These are phyloP conservation scores for Parafenestella ontariensis DNA, from an alignment of 2,329 filamentous ascomycete species.

Conservation along the genomic window DNA sequence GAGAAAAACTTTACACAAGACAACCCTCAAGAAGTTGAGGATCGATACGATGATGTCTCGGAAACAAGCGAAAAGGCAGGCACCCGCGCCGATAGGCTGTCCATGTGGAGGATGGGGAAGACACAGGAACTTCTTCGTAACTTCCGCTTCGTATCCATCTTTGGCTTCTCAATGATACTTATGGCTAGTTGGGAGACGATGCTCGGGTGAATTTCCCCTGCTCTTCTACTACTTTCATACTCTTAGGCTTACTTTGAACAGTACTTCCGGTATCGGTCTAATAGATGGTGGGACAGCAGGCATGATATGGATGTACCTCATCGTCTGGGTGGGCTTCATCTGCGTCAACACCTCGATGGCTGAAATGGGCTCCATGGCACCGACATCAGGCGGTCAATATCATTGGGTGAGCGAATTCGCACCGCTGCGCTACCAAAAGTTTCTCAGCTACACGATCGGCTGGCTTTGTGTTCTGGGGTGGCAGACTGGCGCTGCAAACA, in stretches of 20 bases:
- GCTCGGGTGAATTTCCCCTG: constrained; percentile 2
- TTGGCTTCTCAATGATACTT: constrained; percentile 27
- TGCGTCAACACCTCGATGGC: constrained; percentile 34
- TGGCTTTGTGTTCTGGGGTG: constrained; percentile 48
- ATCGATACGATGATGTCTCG: neutral
- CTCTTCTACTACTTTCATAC: neutral
- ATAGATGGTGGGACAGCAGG: constrained; percentile 40
- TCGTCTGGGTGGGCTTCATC: constrained; percentile 32
- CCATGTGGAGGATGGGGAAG: constrained; percentile 33
- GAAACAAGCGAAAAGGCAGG: neutral
- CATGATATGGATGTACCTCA: constrained; percentile 38
- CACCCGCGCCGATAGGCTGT: constrained; percentile 16
- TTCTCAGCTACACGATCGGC: constrained; percentile 9
- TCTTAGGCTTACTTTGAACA: neutral
- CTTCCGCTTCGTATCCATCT: constrained; percentile 30
- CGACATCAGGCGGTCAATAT: constrained; percentile 26
- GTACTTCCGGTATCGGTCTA: constrained; percentile 12
- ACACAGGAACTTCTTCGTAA: constrained; percentile 24
- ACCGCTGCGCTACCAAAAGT: constrained; percentile 27
- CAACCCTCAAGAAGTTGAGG: neutral
- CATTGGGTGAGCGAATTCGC: constrained; percentile 38
- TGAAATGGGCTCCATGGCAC: constrained; percentile 46
- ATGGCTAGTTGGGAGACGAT: constrained; percentile 22
- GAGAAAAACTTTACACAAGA: too few relatives aligned
- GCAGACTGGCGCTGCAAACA: constrained; percentile 40